Conservation (phyloP, 2,329 filamentous ascomycete genomes). For the Akanthomyces lecanii region DNA sequence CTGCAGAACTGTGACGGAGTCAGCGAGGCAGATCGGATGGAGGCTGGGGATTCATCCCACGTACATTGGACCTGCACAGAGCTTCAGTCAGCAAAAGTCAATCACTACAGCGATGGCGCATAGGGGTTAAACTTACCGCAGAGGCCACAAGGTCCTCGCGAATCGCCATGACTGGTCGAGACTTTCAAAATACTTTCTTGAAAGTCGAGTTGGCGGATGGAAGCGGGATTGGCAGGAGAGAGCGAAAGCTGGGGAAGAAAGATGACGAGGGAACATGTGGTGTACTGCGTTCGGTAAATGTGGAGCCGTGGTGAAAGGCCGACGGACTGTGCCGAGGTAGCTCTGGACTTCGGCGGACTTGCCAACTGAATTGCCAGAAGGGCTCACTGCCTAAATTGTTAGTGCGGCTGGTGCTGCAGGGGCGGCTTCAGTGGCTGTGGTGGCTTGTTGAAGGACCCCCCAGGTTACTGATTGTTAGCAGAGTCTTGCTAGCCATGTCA, state of each 20-base stretch:
- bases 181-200: background rate
- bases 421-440: background rate
- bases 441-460: background rate
- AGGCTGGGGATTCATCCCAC: constrained; percentile 22
- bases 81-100: constrained; percentile 12
- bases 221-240: constrained; percentile 16
- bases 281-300: constrained; percentile 27
- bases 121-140: constrained; percentile 50
- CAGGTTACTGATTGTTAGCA: too few relatives aligned
- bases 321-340: constrained; percentile 28
- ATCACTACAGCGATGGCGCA: background rate
- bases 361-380: background rate
- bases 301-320: constrained; percentile 22
- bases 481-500: constrained; percentile 20
- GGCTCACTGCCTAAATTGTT: too few relatives aligned
- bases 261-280: constrained; percentile 29
- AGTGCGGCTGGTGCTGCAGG: too few relatives aligned
- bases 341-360: constrained; percentile 6
- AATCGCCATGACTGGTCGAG: constrained; percentile 61
- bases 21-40: constrained; percentile 17
- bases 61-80: constrained; percentile 40
- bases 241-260: constrained; percentile 14
- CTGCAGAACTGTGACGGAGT: constrained; percentile 66
- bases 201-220: background rate
- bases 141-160: constrained; percentile 89